These are phyloP conservation scores for Solanum corneliomulleri DNA, from an alignment of 257 asterid species.

Conservation along the genomic window DNA sequence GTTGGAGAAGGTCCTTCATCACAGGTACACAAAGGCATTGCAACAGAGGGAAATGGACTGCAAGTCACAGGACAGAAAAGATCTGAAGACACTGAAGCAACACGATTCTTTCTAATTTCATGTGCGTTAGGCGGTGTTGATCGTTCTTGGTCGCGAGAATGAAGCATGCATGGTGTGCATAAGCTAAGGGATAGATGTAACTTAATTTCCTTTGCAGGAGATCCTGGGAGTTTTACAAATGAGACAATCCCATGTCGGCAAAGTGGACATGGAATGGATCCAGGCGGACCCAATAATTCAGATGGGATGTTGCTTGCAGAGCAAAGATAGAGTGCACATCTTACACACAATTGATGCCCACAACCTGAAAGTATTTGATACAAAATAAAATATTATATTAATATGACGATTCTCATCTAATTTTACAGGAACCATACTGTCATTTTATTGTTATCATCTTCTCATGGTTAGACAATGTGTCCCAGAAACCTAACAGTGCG, in stretches of 20 bases:
- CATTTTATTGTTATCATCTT: background rate
- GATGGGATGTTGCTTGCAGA: constrained; percentile 73
- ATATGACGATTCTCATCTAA: background rate
- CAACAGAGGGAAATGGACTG: constrained; percentile 86
- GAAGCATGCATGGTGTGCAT: constrained; percentile 91
- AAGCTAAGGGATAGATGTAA: constrained; percentile 56
- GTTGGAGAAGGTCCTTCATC: constrained; percentile 62
- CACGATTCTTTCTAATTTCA: constrained; percentile 55
- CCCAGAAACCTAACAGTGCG: background rate
- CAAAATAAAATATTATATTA: background rate
- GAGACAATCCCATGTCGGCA: constrained; percentile 70
- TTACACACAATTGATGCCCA: constrained; percentile 74
- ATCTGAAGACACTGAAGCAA: constrained; percentile 68
- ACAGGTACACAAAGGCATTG: constrained; percentile 82
- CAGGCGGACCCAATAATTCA: constrained; percentile 54
- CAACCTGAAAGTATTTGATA: constrained; percentile 50
- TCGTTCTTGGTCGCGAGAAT: constrained; percentile 54
- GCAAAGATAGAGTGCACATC: constrained; percentile 93
- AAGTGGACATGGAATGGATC: constrained; percentile 90
- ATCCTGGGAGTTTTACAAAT: constrained; percentile 52
- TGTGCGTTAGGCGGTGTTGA: constrained; percentile 44
- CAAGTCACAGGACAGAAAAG: constrained; percentile 78
- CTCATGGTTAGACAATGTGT: background rate
- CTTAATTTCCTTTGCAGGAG: constrained; percentile 56
- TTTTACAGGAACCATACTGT: background rate